phyloP scores from a whole-genome alignment of 129 eudicot genomes.

The Artemisia annua region DNA sequence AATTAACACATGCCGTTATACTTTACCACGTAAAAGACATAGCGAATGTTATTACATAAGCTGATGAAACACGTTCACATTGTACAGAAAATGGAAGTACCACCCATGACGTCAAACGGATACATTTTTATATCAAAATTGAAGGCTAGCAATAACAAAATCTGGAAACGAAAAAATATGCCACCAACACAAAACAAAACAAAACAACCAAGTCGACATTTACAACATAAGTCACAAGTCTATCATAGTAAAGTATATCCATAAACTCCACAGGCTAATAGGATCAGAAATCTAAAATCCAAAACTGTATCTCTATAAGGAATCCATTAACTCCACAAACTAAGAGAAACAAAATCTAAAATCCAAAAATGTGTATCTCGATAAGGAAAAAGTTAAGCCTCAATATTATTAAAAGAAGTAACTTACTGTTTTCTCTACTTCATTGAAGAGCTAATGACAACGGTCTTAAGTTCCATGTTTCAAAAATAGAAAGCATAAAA shows the following conservation, averaged over 20 bases:
- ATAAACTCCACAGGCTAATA: no score
- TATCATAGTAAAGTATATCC: neutral
- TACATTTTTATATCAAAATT: slow-evolving; percentile 12
- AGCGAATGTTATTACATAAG: neutral
- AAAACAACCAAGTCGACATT: neutral
- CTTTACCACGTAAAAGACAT: neutral
- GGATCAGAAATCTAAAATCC: no score
- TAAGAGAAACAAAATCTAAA: no score
- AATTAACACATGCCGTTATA: neutral
- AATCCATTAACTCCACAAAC: no score
- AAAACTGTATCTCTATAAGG: no score
- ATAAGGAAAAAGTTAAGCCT: no score
- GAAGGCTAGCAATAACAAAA: neutral
- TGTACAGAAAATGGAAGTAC: neutral
- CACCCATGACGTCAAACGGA: neutral
- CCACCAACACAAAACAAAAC: slow-evolving; percentile 6
- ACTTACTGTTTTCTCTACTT: no score
- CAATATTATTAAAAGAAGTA: no score
- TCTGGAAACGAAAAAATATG: neutral
- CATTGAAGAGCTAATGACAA: no score
- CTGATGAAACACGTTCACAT: slow-evolving; percentile 10
- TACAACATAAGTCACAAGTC: neutral
- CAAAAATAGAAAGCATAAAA: no score
- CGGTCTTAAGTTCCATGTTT: no score
- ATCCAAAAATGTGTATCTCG: no score